Conservation (phyloP, 116 monocot genomes). For the Iris pallida region DNA sequence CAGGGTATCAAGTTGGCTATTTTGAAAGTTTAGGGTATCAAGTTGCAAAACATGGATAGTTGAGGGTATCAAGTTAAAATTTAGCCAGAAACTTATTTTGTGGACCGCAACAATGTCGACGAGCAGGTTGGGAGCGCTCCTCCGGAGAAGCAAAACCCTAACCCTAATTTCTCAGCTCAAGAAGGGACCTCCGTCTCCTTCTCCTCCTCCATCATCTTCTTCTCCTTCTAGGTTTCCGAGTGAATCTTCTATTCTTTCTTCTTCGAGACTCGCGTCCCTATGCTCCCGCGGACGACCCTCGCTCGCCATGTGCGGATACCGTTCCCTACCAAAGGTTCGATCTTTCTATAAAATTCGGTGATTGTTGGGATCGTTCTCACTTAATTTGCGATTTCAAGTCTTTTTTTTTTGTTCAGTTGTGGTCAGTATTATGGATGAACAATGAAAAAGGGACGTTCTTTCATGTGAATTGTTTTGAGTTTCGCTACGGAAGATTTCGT, state of each 20-base stretch:
- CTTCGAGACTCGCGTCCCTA: conserved; percentile 17
- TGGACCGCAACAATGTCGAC: conserved; percentile 9
- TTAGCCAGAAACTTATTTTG: too few species aligned
- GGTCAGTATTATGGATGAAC: neutral
- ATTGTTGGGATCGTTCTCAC: neutral
- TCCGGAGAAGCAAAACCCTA: conserved; percentile 29
- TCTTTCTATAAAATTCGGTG: neutral
- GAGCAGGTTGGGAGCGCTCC: conserved; percentile 38
- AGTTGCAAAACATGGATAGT: too few species aligned
- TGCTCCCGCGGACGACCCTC: conserved; percentile 3
- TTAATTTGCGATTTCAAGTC: neutral
- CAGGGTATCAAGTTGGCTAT: too few species aligned
- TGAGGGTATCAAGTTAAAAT: too few species aligned
- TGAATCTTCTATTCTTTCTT: conserved; percentile 13
- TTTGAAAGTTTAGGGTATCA: too few species aligned
- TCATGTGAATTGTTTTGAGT: neutral
- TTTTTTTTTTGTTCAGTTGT: neutral
- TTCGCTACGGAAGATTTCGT: neutral
- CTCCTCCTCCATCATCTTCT: neutral
- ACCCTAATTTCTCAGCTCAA: conserved; percentile 24
- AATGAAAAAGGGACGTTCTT: neutral
- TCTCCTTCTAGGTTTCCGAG: conserved; percentile 12
- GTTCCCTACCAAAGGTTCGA: conserved; percentile 32
- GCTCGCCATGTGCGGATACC: conserved; percentile 32
- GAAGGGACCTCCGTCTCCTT: conserved; percentile 2